These are phyloP conservation scores for Magnolia sinica DNA, from an alignment of 164 flowering plant genomes.

Conservation along the genomic window DNA sequence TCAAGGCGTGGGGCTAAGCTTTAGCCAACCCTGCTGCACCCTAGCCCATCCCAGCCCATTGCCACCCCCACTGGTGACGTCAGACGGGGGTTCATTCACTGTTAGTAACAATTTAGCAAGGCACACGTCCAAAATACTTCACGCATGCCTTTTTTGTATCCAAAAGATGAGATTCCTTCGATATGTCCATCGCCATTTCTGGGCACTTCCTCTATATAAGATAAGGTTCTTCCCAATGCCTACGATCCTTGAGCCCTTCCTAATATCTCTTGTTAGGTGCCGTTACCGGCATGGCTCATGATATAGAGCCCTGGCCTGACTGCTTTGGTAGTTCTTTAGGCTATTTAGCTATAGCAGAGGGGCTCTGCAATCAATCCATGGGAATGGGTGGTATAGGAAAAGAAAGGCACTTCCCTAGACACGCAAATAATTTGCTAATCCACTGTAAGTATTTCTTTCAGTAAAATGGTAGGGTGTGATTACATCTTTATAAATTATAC, in stretches of 20 bases:
- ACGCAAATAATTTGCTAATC: no score
- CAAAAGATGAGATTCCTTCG: background rate
- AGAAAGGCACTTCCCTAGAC: background rate
- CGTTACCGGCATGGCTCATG: background rate
- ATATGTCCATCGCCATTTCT: background rate
- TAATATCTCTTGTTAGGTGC: background rate
- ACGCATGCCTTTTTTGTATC: no score
- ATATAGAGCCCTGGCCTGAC: background rate
- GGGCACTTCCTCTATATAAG: background rate
- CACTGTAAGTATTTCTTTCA: no score
- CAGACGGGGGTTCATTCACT: background rate
- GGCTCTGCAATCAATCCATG: background rate
- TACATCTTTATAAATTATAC: no score
- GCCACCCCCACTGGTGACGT: background rate
- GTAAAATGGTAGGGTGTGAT: no score
- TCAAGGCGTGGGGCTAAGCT: no score
- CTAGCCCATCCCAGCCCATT: background rate
- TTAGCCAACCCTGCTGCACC: no score
- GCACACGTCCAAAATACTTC: background rate
- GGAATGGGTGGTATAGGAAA: background rate
- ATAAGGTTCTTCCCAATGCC: background rate
- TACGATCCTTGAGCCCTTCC: background rate
- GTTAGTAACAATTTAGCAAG: background rate
- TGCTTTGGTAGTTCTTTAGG: background rate
- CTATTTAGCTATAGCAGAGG: background rate